These are phyloP conservation scores for Sanchytrium tribonematis DNA, from an alignment of 371 early-diverging fungal species.

Conservation along the genomic window DNA sequence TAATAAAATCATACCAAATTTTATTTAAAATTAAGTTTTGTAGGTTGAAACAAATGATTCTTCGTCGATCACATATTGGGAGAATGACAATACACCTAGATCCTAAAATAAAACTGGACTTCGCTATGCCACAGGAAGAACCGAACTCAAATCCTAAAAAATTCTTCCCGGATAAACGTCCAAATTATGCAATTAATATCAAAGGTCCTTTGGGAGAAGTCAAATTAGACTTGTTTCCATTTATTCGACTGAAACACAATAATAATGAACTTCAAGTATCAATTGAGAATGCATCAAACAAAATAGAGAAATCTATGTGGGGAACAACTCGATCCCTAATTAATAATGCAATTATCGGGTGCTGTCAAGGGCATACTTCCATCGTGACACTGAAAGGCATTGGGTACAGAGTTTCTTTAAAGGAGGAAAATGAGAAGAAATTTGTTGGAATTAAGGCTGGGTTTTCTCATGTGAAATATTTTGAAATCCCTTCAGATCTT, in stretches of 20 bases:
- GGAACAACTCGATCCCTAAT: conserved; percentile 72
- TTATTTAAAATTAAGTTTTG: no score
- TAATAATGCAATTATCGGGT: conserved; percentile 56
- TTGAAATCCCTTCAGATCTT: conserved; percentile 51
- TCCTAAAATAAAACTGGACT: background rate
- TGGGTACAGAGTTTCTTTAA: conserved; percentile 60
- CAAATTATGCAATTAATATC: background rate
- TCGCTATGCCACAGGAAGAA: background rate
- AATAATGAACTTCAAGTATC: background rate
- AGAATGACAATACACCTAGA: background rate
- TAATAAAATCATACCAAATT: no score
- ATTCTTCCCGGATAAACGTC: background rate
- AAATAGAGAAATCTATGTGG: conserved; percentile 39
- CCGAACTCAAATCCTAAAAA: background rate
- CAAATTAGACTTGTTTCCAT: background rate
- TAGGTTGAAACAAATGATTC: no score
- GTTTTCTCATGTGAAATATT: conserved; percentile 48
- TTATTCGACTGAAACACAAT: background rate
- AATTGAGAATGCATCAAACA: background rate
- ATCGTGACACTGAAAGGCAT: conserved; percentile 66
- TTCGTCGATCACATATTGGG: background rate
- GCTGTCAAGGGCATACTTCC: conserved; percentile 59
- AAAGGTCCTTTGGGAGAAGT: background rate
- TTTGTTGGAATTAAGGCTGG: conserved; percentile 40
- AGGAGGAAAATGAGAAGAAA: background rate